Evolutionary conservation across 345 rosid species (phyloP), one percentile per base, ranked within the genome.

Genomic region (Sisymbrium irio): DNA sequence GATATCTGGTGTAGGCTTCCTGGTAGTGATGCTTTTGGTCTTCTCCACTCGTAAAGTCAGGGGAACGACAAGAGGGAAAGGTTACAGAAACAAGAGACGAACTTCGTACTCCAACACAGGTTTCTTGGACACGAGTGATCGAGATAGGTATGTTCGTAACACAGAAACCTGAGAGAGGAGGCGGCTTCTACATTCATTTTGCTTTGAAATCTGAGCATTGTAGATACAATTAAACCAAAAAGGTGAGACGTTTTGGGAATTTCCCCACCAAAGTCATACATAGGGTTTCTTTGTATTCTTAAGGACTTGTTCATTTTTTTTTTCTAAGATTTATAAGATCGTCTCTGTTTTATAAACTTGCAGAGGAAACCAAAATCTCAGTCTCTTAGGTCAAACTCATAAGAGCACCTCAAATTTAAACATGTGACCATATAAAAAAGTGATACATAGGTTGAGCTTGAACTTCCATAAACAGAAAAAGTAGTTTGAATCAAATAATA

Each of bases 1-100:
- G 53, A 54, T 87, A 9, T 90, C 94, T 15, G 94, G 96, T 4
- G 67, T 88, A 57, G 98, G 92, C 37, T 90, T 95, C 78, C 49
- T 90, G 71, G 76, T 75, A 33, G 89, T 90, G 65, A 83, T 81
- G 80, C 61, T 80, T 0, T 76, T 74, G 84, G 79, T 87, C 72
- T 87, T 85, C 79, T 83, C 85, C 0, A 85, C 89, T 37, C 82
- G 80, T 71, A 84, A 68, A 65, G 78, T 76, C 5, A 95, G 85
- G 82, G 92, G 86, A 74, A 61, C 69, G 64, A 49, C 61, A 6
- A 89, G 83, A 80, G 87, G 84, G 56, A 90, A 87, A 81, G 78
- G 82, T 66, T 70, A 81, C 35, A 86, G 88, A 82, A 86, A 55
- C 82, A 90, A 81, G 83, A 87, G 89, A 82, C 84, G 88, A 75